phyloP scores from a whole-genome alignment of 169 alveolate species.

The Cryptosporidium meleagridis region DNA sequence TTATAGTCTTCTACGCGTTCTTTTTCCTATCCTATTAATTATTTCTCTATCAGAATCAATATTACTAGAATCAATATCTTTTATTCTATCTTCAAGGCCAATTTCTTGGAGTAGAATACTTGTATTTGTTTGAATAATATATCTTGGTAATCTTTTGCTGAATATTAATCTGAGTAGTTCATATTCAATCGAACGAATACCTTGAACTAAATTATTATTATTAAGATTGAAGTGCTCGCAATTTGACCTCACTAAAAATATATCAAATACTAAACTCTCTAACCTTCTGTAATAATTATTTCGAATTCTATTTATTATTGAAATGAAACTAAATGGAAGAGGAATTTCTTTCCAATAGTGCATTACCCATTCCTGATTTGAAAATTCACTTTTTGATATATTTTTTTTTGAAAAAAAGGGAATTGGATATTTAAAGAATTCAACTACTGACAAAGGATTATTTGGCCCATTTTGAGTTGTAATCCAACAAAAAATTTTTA shows the following conservation, averaged over 20 bases:
- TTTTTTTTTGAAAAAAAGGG: constrained; percentile 58
- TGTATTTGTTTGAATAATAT: constrained; percentile 20
- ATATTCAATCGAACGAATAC: constrained; percentile 32
- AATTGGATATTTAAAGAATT: constrained; percentile 38
- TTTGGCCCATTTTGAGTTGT: constrained; percentile 6
- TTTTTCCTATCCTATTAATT: neutral
- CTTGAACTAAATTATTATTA: constrained; percentile 54
- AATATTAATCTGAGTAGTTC: constrained; percentile 53
- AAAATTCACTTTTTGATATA: constrained; percentile 46
- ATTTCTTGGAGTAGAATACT: neutral
- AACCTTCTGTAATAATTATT: constrained; percentile 78
- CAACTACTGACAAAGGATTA: constrained; percentile 36
- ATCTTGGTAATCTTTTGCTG: constrained; percentile 56
- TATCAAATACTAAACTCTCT: constrained; percentile 75
- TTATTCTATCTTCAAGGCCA: neutral
- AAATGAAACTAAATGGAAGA: constrained; percentile 76
- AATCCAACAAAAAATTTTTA: constrained; percentile 45
- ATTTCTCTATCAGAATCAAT: constrained; percentile 4
- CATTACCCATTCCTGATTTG: constrained; percentile 77
- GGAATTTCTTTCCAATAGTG: constrained; percentile 78
- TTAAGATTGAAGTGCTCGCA: constrained; percentile 77
- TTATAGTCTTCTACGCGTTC: constrained; percentile 21
- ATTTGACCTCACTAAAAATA: constrained; percentile 75
- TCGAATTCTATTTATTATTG: constrained; percentile 75
- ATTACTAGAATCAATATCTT: neutral